Percentiles rank a stretch among this genome's conserved stretches.
phyloP scores from a whole-genome alignment of 148 eudicot genomes.

The Dysphania ambrosioides region DNA sequence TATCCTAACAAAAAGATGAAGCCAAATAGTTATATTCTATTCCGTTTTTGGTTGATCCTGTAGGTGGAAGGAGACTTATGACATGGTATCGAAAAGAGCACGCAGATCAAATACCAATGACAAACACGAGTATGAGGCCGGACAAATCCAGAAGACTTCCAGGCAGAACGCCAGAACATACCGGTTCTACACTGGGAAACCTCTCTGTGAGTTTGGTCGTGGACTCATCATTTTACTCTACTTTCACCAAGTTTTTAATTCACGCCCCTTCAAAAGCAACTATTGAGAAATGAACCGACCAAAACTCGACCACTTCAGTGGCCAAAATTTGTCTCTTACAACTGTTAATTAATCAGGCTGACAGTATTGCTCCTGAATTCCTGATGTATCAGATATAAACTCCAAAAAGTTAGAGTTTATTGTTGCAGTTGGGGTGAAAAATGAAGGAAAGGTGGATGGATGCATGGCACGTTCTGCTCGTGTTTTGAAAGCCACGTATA shows the following conservation, averaged over 20 bases:
- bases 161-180: constrained; percentile 48
- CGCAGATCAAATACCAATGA: constrained; percentile 30
- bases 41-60: neutral
- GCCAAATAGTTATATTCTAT: neutral
- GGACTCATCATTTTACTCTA: constrained; percentile 43
- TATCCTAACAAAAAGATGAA: too few species aligned
- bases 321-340: neutral
- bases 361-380: constrained; percentile 19
- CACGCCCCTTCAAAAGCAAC: neutral
- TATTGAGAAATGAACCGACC: neutral
- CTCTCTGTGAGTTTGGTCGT: constrained; percentile 37
- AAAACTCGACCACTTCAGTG: neutral
- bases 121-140: constrained; percentile 43
- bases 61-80: constrained; percentile 45
- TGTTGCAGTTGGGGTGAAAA: constrained; percentile 24
- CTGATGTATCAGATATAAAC: constrained; percentile 25
- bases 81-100: constrained; percentile 41
- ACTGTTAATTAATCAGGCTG: neutral
- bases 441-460: constrained; percentile 30
- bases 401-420: constrained; percentile 19
- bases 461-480: constrained; percentile 29
- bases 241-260: constrained; percentile 21
- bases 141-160: constrained; percentile 30
- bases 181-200: constrained; percentile 33
- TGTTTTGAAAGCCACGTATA: constrained; percentile 23